Percentiles rank a stretch among this genome's conserved stretches.
These are phyloP conservation scores for Sporothrix pseudoabietina DNA, from an alignment of 2,329 filamentous ascomycete genomes.

Conservation along the genomic window DNA sequence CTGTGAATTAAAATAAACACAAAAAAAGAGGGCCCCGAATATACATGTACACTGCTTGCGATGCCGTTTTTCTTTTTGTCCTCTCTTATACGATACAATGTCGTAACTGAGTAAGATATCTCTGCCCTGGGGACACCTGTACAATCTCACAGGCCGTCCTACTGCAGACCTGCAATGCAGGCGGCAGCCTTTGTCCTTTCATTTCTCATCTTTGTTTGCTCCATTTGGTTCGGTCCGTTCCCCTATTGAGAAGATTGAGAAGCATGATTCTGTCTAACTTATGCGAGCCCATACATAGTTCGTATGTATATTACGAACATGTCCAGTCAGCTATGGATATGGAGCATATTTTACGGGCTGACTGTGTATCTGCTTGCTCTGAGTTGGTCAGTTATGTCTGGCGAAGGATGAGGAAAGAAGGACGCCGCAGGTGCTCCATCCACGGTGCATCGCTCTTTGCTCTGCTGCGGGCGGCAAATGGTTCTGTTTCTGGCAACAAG, in stretches of 20 bases:
- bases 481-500: slow-evolving; percentile 25
- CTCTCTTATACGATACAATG: slow-evolving; percentile 24
- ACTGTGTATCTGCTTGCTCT: background rate
- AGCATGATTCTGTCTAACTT: background rate
- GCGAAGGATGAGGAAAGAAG: background rate
- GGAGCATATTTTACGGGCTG: background rate
- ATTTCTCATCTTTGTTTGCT: background rate
- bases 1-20: background rate
- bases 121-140: background rate
- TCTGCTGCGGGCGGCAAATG: slow-evolving; percentile 26
- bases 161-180: background rate
- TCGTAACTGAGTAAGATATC: slow-evolving; percentile 17
- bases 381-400: background rate
- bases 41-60: background rate
- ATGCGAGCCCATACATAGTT: no score
- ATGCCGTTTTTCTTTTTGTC: slow-evolving; percentile 9
- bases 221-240: slow-evolving; percentile 22
- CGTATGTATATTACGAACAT: background rate
- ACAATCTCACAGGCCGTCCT: slow-evolving; percentile 1
- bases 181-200: background rate
- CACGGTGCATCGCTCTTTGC: background rate
- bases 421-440: slow-evolving; percentile 4
- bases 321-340: background rate
- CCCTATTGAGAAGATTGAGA: slow-evolving; percentile 25
- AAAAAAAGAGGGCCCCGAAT: background rate